phyloP scores from a whole-genome alignment of 2,329 filamentous ascomycete species.

The Thielaviopsis ethacetica region DNA sequence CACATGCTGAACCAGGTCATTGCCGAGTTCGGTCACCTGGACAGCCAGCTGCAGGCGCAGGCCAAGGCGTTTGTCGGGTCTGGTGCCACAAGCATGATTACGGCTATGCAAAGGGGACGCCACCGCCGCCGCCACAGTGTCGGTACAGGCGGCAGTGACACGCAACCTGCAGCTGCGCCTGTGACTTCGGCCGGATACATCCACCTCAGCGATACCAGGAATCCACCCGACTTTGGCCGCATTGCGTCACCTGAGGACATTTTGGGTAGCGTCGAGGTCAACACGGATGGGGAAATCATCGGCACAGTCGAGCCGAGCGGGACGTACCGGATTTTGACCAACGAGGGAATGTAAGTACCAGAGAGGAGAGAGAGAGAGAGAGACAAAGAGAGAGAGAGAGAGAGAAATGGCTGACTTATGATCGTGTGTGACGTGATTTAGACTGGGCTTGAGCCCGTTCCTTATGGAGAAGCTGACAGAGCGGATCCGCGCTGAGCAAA shows the following conservation, averaged over 20 bases:
- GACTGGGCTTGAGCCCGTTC: slow-evolving; percentile 37
- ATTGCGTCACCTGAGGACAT: slow-evolving; percentile 58
- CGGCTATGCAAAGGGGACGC: slow-evolving; percentile 2
- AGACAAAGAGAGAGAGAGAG: too few species aligned
- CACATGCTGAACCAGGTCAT: slow-evolving; percentile 42
- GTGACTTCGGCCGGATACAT: slow-evolving; percentile 40
- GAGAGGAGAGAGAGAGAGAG: too few species aligned
- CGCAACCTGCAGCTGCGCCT: too few species aligned
- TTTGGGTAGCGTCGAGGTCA: slow-evolving; percentile 49
- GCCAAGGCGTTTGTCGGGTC: slow-evolving; percentile 43
- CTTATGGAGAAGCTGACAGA: slow-evolving; percentile 34
- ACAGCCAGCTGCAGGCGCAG: slow-evolving; percentile 38
- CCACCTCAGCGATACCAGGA: slow-evolving; percentile 47
- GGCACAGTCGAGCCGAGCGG: slow-evolving; percentile 43
- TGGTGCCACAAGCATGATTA: slow-evolving; percentile 25
- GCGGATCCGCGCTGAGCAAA: slow-evolving; percentile 24
- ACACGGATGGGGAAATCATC: slow-evolving; percentile 38
- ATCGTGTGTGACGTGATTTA: slow-evolving; percentile 14
- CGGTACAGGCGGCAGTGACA: slow-evolving; percentile 14
- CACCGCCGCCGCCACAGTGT: slow-evolving; percentile 22
- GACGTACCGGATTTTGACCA: slow-evolving; percentile 47
- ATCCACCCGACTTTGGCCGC: slow-evolving; percentile 48
- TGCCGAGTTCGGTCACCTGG: slow-evolving; percentile 35
- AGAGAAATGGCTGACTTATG: too few species aligned
- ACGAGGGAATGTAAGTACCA: slow-evolving; percentile 47